phyloP scores from a whole-genome alignment of 208 protist genomes.

The Trypanosoma congolense region DNA sequence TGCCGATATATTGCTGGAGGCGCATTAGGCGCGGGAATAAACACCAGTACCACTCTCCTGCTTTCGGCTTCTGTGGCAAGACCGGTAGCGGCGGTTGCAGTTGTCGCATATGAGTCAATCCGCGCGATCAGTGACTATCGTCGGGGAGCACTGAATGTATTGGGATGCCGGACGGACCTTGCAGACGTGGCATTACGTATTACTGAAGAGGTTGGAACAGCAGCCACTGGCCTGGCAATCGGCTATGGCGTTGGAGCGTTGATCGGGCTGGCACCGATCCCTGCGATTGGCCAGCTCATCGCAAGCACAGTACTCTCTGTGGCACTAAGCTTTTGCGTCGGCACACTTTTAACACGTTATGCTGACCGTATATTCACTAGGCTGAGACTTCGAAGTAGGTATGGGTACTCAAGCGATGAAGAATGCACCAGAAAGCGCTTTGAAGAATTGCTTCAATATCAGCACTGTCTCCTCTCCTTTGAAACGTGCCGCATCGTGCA shows the following conservation, averaged over 20 bases:
- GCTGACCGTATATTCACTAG: constrained; percentile 58
- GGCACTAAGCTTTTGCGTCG: constrained; percentile 44
- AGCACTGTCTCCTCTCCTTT: constrained; percentile 56
- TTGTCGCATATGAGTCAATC: constrained; percentile 54
- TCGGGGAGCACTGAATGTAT: constrained; percentile 41
- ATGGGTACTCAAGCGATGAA: constrained; percentile 56
- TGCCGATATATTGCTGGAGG: constrained; percentile 36
- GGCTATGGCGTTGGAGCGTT: constrained; percentile 55
- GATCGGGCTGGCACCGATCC: constrained; percentile 51
- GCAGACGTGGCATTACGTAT: constrained; percentile 50
- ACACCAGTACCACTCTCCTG: constrained; percentile 49
- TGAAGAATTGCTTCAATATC: constrained; percentile 46
- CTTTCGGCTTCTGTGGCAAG: constrained; percentile 46
- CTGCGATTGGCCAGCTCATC: constrained; percentile 50
- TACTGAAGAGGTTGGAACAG: constrained; percentile 52
- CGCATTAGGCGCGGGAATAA: constrained; percentile 33
- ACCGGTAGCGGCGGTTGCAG: constrained; percentile 44
- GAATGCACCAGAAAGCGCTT: constrained; percentile 48
- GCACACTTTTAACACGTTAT: constrained; percentile 58
- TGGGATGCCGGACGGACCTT: constrained; percentile 49
- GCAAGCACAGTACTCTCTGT: constrained; percentile 54
- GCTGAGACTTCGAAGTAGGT: constrained; percentile 50
- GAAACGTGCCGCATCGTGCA: constrained; percentile 63
- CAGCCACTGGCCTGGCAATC: constrained; percentile 47
- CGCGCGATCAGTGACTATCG: constrained; percentile 47